Conservation (phyloP, 495 filamentous ascomycete species). For the Arthonia radiata region DNA sequence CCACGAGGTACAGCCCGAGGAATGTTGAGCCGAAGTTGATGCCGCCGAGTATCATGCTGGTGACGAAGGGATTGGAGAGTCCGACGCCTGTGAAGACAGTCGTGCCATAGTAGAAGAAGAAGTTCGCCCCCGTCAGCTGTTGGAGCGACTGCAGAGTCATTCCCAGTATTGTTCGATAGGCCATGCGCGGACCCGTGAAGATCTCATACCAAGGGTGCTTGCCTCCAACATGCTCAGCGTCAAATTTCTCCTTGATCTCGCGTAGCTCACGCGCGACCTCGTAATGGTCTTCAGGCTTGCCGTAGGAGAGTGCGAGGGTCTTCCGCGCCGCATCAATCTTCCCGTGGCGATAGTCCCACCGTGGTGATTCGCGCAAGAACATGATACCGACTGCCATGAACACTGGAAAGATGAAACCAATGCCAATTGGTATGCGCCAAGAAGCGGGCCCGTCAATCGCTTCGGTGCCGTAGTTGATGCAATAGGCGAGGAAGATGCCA, state of each 20-base stretch:
- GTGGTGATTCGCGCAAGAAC: conserved; percentile 13
- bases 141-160: conserved; percentile 47
- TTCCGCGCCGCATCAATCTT: conserved; percentile 25
- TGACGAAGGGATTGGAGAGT: conserved; percentile 11
- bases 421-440: conserved; percentile 62
- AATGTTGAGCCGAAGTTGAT: conserved; percentile 16
- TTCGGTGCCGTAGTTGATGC: conserved; percentile 58
- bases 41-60: conserved; percentile 12
- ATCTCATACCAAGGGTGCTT: conserved; percentile 32
- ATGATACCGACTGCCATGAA: conserved; percentile 36
- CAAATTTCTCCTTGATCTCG: too few species aligned
- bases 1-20: conserved; percentile 14
- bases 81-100: conserved; percentile 12
- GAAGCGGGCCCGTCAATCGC: conserved; percentile 22
- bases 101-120: conserved; percentile 21
- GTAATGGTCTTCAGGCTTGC: conserved; percentile 35
- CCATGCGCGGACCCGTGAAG: conserved; percentile 46
- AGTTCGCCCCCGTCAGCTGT: conserved; percentile 30
- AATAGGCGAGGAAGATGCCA: conserved; percentile 61
- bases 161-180: conserved; percentile 44
- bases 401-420: conserved; percentile 52
- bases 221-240: conserved; percentile 9
- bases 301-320: conserved; percentile 47
- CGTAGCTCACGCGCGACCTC: conserved; percentile 41
- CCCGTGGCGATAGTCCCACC: conserved; percentile 14